These are phyloP conservation scores for Euphrasia arctica DNA, from an alignment of 305 asterid species.

Conservation along the genomic window DNA sequence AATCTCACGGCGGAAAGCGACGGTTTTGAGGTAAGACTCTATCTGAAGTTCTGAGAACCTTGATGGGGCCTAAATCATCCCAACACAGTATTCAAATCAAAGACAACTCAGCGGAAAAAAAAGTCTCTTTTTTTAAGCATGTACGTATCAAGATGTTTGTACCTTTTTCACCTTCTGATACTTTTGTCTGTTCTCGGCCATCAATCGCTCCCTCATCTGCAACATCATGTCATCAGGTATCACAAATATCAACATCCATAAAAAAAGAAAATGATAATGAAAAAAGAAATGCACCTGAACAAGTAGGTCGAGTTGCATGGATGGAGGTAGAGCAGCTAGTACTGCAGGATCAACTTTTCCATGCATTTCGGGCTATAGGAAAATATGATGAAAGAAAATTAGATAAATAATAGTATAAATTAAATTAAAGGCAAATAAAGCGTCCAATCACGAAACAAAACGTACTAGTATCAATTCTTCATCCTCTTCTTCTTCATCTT, in stretches of 20 bases:
- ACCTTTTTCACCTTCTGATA: slow-evolving; percentile 99
- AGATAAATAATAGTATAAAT: neutral
- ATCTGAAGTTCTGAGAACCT: slow-evolving; percentile 96
- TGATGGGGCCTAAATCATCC: slow-evolving; percentile 70
- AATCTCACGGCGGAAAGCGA: slow-evolving; percentile 98
- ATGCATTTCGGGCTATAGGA: slow-evolving; percentile 75
- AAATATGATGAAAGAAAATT: slow-evolving; percentile 1
- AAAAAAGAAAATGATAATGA: slow-evolving; percentile 8
- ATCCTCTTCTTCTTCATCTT: slow-evolving; percentile 64
- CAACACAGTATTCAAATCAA: slow-evolving; percentile 21
- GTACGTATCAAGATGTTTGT: slow-evolving; percentile 7
- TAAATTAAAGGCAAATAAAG: neutral
- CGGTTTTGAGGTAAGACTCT: slow-evolving; percentile 92
- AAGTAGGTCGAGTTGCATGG: slow-evolving; percentile 99
- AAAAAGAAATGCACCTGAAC: slow-evolving; percentile 59
- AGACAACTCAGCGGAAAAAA: neutral
- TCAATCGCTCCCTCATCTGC: slow-evolving; percentile 98
- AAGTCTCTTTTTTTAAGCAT: neutral
- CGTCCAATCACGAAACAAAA: slow-evolving; percentile 19
- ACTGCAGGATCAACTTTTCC: slow-evolving; percentile 95
- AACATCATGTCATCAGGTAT: slow-evolving; percentile 19
- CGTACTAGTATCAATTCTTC: slow-evolving; percentile 95
- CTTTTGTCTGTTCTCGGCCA: slow-evolving; percentile 99
- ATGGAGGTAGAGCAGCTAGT: slow-evolving; percentile 94
- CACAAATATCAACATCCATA: slow-evolving; percentile 19